These are phyloP conservation scores for Scutellaria galericulata DNA, from an alignment of 257 asterid species.

Conservation along the genomic window DNA sequence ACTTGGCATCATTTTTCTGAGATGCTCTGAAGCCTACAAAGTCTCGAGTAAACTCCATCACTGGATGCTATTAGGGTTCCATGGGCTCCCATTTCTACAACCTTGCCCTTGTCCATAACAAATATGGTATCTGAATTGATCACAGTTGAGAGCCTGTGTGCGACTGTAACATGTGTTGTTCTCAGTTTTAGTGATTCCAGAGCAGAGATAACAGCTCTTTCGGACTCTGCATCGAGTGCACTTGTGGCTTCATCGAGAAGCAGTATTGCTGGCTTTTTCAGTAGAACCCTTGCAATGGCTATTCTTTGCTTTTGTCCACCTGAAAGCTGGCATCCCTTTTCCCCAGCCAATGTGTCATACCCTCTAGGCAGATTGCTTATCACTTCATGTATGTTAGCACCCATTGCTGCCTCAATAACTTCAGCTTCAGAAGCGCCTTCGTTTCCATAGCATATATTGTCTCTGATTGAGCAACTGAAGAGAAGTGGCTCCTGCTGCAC, in stretches of 20 bases:
- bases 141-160: conserved; percentile 83
- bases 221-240: conserved; percentile 83
- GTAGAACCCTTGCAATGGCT: conserved; percentile 71
- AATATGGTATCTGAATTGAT: conserved; percentile 64
- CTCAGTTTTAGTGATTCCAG: conserved; percentile 53
- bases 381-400: conserved; percentile 73
- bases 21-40: conserved; percentile 61
- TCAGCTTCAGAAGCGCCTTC: conserved; percentile 76
- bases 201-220: conserved; percentile 60
- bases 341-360: conserved; percentile 71
- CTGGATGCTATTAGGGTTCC: conserved; percentile 54
- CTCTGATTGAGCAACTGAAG: conserved; percentile 76
- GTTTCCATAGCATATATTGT: conserved; percentile 68
- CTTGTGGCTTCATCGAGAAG: conserved; percentile 88
- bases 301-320: conserved; percentile 85
- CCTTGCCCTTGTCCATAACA: conserved; percentile 76
- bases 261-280: conserved; percentile 71
- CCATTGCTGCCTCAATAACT: conserved; percentile 60
- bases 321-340: conserved; percentile 81
- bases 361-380: conserved; percentile 72
- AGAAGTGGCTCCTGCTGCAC: conserved; percentile 85
- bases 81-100: conserved; percentile 70
- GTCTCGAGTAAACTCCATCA: conserved; percentile 68
- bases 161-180: conserved; percentile 65
- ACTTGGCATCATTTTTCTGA: conserved; percentile 31